Evolutionary conservation across 371 early-diverging fungal genomes (phyloP).

Genomic region (Mortierella sp.): DNA sequence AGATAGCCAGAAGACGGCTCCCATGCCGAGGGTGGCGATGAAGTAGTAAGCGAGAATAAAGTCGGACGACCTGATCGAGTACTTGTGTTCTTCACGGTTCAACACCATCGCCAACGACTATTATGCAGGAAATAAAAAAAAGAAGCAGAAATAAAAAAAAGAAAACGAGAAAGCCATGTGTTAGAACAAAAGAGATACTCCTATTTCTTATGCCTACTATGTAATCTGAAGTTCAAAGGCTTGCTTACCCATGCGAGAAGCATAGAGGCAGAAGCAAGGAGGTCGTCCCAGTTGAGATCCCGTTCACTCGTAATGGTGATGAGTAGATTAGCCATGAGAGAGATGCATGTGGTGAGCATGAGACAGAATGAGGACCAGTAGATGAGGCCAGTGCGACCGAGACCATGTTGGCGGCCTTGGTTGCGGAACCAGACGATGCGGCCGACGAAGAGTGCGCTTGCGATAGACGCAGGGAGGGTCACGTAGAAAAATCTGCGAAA

Average conservation of each 20-base stretch:
- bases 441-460: not conserved
- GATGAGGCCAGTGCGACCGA: slow-evolving; percentile 17
- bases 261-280: not conserved
- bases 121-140: not conserved
- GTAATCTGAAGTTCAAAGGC: not conserved
- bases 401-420: slow-evolving; percentile 1
- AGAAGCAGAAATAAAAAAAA: not conserved
- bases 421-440: not conserved
- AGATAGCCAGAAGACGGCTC: not conserved
- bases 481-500: slow-evolving; percentile 51
- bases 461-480: slow-evolving; percentile 44
- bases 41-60: slow-evolving; percentile 33
- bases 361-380: slow-evolving; percentile 23
- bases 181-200: not conserved
- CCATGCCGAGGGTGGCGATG: slow-evolving; percentile 2
- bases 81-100: slow-evolving; percentile 33
- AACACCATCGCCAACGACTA: slow-evolving; percentile 26
- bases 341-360: slow-evolving; percentile 6
- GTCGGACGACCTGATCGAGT: slow-evolving; percentile 30
- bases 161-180: not conserved
- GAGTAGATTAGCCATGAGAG: not conserved
- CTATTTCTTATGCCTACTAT: not conserved
- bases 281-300: not conserved
- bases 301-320: not conserved
- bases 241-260: not conserved